Base-by-base conservation (phyloP, 257 asterid species). In the Gynochthodes officinalis region DNA sequence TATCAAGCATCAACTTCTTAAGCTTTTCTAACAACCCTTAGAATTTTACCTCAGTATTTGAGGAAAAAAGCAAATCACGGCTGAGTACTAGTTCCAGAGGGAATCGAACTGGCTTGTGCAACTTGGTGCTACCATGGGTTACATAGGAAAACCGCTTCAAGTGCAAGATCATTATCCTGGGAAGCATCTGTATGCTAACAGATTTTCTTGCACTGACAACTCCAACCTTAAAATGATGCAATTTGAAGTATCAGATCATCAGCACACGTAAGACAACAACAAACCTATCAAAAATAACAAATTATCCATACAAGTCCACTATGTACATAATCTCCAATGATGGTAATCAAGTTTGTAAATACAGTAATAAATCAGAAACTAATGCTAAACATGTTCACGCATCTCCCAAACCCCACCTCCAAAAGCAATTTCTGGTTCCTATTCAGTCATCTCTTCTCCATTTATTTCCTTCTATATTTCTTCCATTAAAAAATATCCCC, bases 61-160 rank as follows among this genome's bases (percentile, higher is more conserved):
- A n/a, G 23, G 91, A 88, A 78, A 76, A 86, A 58, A 93, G 91
- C 66, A 93, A 83, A 75, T 89, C 94, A 33, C 97, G 97, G 83
- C 84, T 79, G 64, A 93, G 86, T 52, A 82, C 82, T 68, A 93
- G 76, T 60, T 86, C 89, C 67, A 84, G 87, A 76, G 97, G 98
- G 82, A 89, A 93, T 30, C 52, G 86, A 70, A 93, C 90, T 44
- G 91, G 77, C 80, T 93, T 93, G 75, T 79, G 96, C 83, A 93
- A 74, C 80, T 93, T 93, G 73, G 92, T 88, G 91, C 98, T 93
- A 61, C 98, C 97, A 23, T 76, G 77, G 80, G 72, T 79, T 53
- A 89, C 88, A 77, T 90, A 93, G 75, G 89, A 75, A 74, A 93
- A 93, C 52, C 98, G 97, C 87, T 82, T 93, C 83, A 93, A 77